phyloP scores from a whole-genome alignment of 2,329 filamentous ascomycete genomes.

The Cercospora berteroae region DNA sequence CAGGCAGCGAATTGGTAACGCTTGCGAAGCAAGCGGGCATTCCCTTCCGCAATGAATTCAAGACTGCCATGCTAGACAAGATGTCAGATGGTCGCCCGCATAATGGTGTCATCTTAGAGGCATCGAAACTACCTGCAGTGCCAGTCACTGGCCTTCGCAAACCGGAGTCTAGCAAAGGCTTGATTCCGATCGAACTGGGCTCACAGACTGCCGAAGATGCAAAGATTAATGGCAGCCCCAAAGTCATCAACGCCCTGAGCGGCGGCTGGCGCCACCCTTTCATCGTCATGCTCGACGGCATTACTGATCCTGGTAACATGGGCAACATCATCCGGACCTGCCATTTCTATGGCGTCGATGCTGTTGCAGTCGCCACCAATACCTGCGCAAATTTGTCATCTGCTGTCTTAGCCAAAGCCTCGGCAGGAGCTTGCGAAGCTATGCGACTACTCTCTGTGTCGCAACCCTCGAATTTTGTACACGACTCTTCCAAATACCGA shows the following conservation, averaged over 20 bases:
- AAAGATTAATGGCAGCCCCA: slow-evolving; percentile 65
- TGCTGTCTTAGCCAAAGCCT: slow-evolving; percentile 79
- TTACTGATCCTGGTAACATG: slow-evolving; percentile 80
- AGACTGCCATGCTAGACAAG: slow-evolving; percentile 61
- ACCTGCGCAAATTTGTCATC: slow-evolving; percentile 71
- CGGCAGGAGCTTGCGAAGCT: slow-evolving; percentile 81
- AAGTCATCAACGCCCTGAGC: slow-evolving; percentile 49
- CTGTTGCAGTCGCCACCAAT: slow-evolving; percentile 71
- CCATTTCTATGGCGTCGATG: slow-evolving; percentile 85
- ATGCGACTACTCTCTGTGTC: slow-evolving; percentile 69
- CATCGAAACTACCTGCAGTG: slow-evolving; percentile 71
- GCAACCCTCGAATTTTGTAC: slow-evolving; percentile 68
- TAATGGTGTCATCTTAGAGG: slow-evolving; percentile 85
- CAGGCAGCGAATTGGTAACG: slow-evolving; percentile 16
- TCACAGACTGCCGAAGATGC: slow-evolving; percentile 69
- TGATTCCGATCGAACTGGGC: slow-evolving; percentile 61
- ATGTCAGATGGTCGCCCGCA: slow-evolving; percentile 81
- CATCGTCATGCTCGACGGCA: slow-evolving; percentile 70
- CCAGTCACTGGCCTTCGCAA: slow-evolving; percentile 36
- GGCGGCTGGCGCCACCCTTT: slow-evolving; percentile 60
- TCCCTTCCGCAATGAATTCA: slow-evolving; percentile 57
- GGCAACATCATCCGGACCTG: slow-evolving; percentile 86
- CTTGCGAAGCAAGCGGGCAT: slow-evolving; percentile 46
- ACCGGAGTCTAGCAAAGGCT: slow-evolving; percentile 37
- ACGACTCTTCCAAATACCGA: slow-evolving; percentile 64